Evolutionary conservation across 2,329 filamentous ascomycete species (phyloP).

Genomic region (Neonectria hederae): DNA sequence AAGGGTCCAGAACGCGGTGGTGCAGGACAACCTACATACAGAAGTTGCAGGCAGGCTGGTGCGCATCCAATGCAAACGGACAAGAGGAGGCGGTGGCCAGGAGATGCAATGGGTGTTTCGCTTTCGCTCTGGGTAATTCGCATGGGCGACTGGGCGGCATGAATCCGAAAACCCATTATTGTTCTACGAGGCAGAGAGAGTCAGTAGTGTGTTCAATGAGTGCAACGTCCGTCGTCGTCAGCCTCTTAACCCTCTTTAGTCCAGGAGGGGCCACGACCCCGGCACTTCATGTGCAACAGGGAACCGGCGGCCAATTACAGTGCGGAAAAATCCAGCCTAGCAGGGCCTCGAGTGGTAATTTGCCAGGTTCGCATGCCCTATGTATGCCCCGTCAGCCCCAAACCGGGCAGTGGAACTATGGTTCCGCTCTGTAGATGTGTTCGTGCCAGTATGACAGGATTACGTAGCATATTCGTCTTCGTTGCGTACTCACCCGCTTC

Average conservation of each 20-base stretch:
- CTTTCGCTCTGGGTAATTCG: not conserved
- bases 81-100: not conserved
- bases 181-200: not conserved
- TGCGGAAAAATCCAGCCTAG: not conserved
- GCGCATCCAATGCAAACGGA: too few relatives aligned
- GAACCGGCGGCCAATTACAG: not conserved
- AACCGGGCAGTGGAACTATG: not conserved
- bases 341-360: not conserved
- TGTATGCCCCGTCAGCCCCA: conserved; percentile 11
- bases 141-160: not conserved
- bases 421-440: not conserved
- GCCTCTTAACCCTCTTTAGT: conserved; percentile 18
- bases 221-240: conserved; percentile 30
- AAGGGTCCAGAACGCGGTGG: not conserved
- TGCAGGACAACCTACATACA: too few relatives aligned
- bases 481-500: not conserved
- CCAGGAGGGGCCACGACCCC: conserved; percentile 7
- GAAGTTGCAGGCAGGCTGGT: too few relatives aligned
- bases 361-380: conserved; percentile 6
- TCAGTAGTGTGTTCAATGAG: not conserved
- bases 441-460: not conserved
- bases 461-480: not conserved
- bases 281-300: conserved; percentile 1
- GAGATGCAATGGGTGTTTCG: not conserved
- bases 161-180: not conserved